Conservation (phyloP, 1,284 basidiomycete genomes). For the Tilletia horrida region DNA sequence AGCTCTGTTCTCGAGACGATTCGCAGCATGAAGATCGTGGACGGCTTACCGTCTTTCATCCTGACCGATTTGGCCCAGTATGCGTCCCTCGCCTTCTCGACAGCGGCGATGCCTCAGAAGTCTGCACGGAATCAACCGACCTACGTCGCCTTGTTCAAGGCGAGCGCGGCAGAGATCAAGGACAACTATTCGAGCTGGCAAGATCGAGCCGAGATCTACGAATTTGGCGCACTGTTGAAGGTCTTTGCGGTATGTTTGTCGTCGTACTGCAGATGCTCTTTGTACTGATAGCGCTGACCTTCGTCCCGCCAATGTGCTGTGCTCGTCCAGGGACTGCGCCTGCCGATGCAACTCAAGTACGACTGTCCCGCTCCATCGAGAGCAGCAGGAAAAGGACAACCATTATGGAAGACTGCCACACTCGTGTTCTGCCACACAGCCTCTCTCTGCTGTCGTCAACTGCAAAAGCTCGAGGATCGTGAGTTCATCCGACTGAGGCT, state of each 20-base stretch:
- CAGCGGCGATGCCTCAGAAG: not conserved
- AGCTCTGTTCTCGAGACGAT: slow-evolving; percentile 69
- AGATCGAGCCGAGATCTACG: slow-evolving; percentile 66
- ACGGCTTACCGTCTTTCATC: slow-evolving; percentile 68
- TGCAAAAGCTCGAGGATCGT: slow-evolving; percentile 20
- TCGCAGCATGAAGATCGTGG: slow-evolving; percentile 61
- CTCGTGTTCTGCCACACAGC: slow-evolving; percentile 33
- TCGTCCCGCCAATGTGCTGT: slow-evolving; percentile 14
- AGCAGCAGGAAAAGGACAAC: slow-evolving; percentile 23
- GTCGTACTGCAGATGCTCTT: too few relatives aligned
- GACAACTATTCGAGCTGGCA: slow-evolving; percentile 65
- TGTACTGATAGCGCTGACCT: not conserved
- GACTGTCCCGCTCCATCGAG: slow-evolving; percentile 72
- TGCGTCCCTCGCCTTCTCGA: slow-evolving; percentile 73
- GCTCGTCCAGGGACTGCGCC: slow-evolving; percentile 43
- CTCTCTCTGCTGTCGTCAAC: slow-evolving; percentile 26
- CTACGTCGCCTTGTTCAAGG: slow-evolving; percentile 81
- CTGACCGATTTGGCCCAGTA: slow-evolving; percentile 81
- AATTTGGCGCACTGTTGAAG: slow-evolving; percentile 76
- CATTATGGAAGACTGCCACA: slow-evolving; percentile 38
- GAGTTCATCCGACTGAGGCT: not conserved
- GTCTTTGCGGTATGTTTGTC: slow-evolving; percentile 62
- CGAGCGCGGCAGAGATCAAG: slow-evolving; percentile 75
- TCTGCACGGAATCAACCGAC: slow-evolving; percentile 63
- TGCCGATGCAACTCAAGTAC: slow-evolving; percentile 89